Base-by-base conservation (phyloP, 1,139 yeast genomes). In the Sugiyamaella novakii region DNA sequence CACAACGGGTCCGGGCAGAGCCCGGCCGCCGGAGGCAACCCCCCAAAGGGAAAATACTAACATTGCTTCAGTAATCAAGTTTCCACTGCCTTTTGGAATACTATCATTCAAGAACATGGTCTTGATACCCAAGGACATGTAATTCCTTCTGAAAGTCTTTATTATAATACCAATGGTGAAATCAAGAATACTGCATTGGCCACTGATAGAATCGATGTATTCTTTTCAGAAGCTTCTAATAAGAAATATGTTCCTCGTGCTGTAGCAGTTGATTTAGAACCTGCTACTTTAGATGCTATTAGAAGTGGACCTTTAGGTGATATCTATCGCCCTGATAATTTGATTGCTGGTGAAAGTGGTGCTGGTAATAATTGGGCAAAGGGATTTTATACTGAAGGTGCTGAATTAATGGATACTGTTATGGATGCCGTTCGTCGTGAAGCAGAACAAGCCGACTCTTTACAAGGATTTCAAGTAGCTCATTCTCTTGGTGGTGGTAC, bases 61-160 rank as follows among this genome's bases (percentile, higher is more conserved):
- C 40, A 11, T 17, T 22, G 7, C 5, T 37, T 34, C 49, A 82
- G 84, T 69, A 81, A 81, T 76, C 87, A 81, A 70, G 81, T 81
- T 55, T 81, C 84, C 59, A 77, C 84, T 47, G 84, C 85, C 49
- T 81, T 81, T 65, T 81, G 87, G 87, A 81, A 79, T 65, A 80
- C 84, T 49, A 81, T 81, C 59, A 77, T 80, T 62, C 79, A 77
- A 54, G 87, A 81, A 63, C 87, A 81, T 59, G 83, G 83, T 31
- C 77, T 81, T 54, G 84, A 80, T 62, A 67, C 68, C 59, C 72
- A 75, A 55, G 87, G 87, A 22, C 66, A 62, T 38, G 54, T 68
- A 12, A 47, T 52, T n/a, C 49, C 51, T 10, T 35, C 50, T 2
- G 46, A 47, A 10, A 25, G 33, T 18, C 31, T 35, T 17, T 47